Conservation (phyloP, 495 filamentous ascomycete species). For the Trypethelium eluteriae region DNA sequence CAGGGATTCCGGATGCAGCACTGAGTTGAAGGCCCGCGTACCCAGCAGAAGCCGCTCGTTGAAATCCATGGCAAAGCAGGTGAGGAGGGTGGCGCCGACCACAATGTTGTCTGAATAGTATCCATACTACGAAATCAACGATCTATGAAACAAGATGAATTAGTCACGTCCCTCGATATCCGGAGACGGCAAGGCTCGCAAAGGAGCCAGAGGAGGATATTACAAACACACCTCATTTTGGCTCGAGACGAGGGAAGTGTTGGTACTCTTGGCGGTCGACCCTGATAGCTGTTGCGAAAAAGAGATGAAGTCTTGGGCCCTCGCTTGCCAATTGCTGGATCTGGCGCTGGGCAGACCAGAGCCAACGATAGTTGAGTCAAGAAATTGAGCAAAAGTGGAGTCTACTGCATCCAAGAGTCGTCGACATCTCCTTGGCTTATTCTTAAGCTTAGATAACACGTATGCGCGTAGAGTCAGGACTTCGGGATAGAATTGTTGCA, state of each 20-base stretch:
- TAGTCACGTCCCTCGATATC: conserved; percentile 15
- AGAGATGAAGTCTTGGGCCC: conserved; percentile 50
- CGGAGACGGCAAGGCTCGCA: conserved; percentile 1
- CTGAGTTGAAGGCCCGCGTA: conserved; percentile 29
- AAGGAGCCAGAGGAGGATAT: conserved; percentile 15
- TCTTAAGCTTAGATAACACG: conserved; percentile 48
- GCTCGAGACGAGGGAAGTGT: conserved; percentile 37
- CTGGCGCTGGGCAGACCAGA: conserved; percentile 17
- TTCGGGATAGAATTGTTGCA: conserved; percentile 64
- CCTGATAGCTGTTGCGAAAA: conserved; percentile 59
- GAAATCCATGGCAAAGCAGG: conserved; percentile 72
- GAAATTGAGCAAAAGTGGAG: conserved; percentile 43
- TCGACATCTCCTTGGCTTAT: conserved; percentile 46
- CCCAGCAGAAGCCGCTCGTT: conserved; percentile 33
- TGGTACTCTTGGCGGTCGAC: conserved; percentile 35
- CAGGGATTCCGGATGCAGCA: conserved; percentile 44
- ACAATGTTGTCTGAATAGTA: conserved; percentile 54
- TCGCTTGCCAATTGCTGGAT: conserved; percentile 36
- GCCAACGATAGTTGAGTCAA: conserved; percentile 65
- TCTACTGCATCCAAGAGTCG: conserved; percentile 21
- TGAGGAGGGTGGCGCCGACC: conserved; percentile 54
- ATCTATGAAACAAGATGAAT: conserved; percentile 47
- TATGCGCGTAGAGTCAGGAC: conserved; percentile 66
- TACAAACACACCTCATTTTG: conserved; percentile 53
- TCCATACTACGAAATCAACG: conserved; percentile 74